Conservation (phyloP, 257 asterid species). For the Penstemon newberryi region DNA sequence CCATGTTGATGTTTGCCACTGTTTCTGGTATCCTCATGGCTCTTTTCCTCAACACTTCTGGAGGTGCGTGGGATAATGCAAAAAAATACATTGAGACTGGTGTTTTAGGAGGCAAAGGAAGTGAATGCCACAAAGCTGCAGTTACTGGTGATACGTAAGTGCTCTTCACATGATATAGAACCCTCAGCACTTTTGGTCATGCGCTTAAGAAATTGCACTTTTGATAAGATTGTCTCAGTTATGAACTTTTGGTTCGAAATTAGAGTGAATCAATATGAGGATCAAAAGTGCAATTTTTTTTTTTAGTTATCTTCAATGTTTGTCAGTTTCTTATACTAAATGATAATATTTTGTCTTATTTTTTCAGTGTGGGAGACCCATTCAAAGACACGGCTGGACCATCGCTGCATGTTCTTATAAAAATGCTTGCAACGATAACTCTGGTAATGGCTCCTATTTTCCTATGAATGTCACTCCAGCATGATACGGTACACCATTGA, state of each 20-base stretch:
- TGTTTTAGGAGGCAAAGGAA: constrained; percentile 98
- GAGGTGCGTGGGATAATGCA: constrained; percentile 99
- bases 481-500: constrained; percentile 10
- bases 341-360: not conserved
- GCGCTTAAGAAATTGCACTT: not conserved
- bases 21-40: constrained; percentile 99
- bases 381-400: constrained; percentile 99
- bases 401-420: constrained; percentile 90
- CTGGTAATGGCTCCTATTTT: constrained; percentile 98
- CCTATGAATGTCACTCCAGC: constrained; percentile 46
- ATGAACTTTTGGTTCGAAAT: not conserved
- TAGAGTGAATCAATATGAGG: too few relatives aligned
- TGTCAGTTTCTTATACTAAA: not conserved
- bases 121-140: constrained; percentile 97
- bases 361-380: constrained; percentile 94
- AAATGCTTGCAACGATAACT: constrained; percentile 97
- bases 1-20: constrained; percentile 97
- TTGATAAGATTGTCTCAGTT: not conserved
- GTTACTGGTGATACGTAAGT: constrained; percentile 98
- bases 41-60: constrained; percentile 94
- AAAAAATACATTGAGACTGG: constrained; percentile 98
- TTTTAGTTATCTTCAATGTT: not conserved
- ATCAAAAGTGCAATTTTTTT: too few relatives aligned
- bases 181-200: not conserved
- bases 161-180: not conserved